Evolutionary conservation across 2,329 filamentous ascomycete genomes (phyloP).

Genomic region (Neobulgaria alba): DNA sequence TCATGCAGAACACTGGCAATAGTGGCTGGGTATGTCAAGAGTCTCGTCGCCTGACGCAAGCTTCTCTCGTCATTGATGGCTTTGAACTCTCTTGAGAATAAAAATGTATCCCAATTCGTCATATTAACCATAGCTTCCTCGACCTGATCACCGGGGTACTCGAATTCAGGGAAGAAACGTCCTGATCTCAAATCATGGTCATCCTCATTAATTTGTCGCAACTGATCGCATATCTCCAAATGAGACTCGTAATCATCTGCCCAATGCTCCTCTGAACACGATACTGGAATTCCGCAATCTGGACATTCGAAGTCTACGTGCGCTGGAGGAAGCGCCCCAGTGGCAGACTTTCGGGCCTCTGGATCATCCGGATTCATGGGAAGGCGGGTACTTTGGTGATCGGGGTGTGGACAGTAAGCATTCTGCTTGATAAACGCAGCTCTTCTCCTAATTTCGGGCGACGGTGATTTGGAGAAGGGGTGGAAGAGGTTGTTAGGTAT

Average conservation of each 20-base stretch:
- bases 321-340: conserved; percentile 55
- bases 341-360: conserved; percentile 48
- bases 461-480: conserved; percentile 79
- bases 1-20: conserved; percentile 90
- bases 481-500: conserved; percentile 81
- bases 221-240: conserved; percentile 81
- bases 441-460: conserved; percentile 76
- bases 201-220: conserved; percentile 93
- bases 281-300: conserved; percentile 88
- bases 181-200: conserved; percentile 91
- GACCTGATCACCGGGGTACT: conserved; percentile 81
- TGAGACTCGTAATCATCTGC: conserved; percentile 92
- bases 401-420: conserved; percentile 86
- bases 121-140: conserved; percentile 93
- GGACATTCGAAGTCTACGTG: conserved; percentile 93
- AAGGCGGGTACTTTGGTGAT: conserved; percentile 67
- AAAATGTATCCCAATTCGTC: conserved; percentile 96
- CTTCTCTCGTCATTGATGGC: conserved; percentile 86
- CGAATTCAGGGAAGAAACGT: conserved; percentile 86
- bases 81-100: conserved; percentile 86
- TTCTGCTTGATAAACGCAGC: conserved; percentile 89
- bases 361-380: conserved; percentile 56
- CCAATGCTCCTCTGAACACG: conserved; percentile 93
- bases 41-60: conserved; percentile 85
- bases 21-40: conserved; percentile 90